Evolutionary conservation across 169 alveolate genomes (phyloP).

Genomic region (Plasmodium yoelii): DNA sequence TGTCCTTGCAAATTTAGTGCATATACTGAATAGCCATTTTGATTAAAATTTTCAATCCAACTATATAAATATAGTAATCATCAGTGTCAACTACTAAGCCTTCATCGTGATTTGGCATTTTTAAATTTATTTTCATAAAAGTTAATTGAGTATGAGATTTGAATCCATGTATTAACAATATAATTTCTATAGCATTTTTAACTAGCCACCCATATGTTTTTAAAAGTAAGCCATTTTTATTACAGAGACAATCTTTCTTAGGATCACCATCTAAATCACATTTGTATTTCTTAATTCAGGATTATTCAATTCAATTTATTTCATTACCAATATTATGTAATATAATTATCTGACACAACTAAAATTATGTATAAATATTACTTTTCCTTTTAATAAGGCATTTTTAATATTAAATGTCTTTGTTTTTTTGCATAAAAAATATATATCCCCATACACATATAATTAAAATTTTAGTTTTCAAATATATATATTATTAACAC

Average conservation of each 20-base stretch:
- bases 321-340: no score
- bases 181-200: slow-evolving; percentile 69
- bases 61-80: slow-evolving; percentile 73
- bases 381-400: no score
- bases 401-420: no score
- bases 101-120: slow-evolving; percentile 48
- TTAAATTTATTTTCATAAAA: slow-evolving; percentile 76
- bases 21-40: slow-evolving; percentile 77
- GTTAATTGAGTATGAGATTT: slow-evolving; percentile 77
- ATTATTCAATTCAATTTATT: no score
- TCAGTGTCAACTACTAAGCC: slow-evolving; percentile 32
- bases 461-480: no score
- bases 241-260: slow-evolving; percentile 68
- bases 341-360: no score
- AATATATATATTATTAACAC: no score
- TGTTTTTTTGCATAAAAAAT: no score
- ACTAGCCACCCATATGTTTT: slow-evolving; percentile 76
- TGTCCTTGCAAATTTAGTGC: slow-evolving; percentile 81
- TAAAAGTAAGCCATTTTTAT: slow-evolving; percentile 74
- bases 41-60: slow-evolving; percentile 76
- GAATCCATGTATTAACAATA: slow-evolving; percentile 79
- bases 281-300: no score
- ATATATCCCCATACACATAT: no score
- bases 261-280: slow-evolving; percentile 35
- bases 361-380: no score